Evolutionary conservation across 1,284 basidiomycete genomes (phyloP).

Genomic region (Apiotrichum gracile): DNA sequence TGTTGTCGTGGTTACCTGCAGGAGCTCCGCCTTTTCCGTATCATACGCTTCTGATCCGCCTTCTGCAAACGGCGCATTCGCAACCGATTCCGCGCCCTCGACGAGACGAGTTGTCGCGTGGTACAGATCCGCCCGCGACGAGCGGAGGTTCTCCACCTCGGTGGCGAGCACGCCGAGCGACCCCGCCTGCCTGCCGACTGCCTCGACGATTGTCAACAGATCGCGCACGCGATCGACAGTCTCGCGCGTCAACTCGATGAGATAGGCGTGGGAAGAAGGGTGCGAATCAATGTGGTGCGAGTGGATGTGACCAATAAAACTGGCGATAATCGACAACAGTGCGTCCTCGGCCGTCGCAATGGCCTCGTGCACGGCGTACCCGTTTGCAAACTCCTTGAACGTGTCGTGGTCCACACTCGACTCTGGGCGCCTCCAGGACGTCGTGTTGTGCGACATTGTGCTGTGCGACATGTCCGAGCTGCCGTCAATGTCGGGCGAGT

Average conservation of each 20-base stretch:
- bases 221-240: slow-evolving; percentile 89
- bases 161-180: slow-evolving; percentile 56
- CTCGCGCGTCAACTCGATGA: slow-evolving; percentile 89
- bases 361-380: slow-evolving; percentile 39
- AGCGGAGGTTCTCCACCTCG: slow-evolving; percentile 56
- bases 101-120: slow-evolving; percentile 79
- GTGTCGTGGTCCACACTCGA: background rate
- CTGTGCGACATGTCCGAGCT: slow-evolving; percentile 4
- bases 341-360: slow-evolving; percentile 71
- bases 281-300: slow-evolving; percentile 82
- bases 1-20: slow-evolving; percentile 78
- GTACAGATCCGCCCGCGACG: slow-evolving; percentile 76
- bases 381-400: slow-evolving; percentile 7
- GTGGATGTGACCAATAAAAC: slow-evolving; percentile 94
- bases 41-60: slow-evolving; percentile 60
- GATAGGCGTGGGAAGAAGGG: slow-evolving; percentile 82
- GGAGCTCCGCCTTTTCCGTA: slow-evolving; percentile 64
- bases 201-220: slow-evolving; percentile 85
- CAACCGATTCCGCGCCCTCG: slow-evolving; percentile 65
- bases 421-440: background rate
- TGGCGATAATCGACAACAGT: slow-evolving; percentile 87
- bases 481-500: slow-evolving; percentile 6
- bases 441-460: background rate
- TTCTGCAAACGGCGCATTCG: slow-evolving; percentile 53
- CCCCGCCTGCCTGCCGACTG: slow-evolving; percentile 58